Evolutionary conservation across 2,329 filamentous ascomycete genomes (phyloP), one percentile per base, ranked within the genome.

Genomic region (Fusarium compactum): DNA sequence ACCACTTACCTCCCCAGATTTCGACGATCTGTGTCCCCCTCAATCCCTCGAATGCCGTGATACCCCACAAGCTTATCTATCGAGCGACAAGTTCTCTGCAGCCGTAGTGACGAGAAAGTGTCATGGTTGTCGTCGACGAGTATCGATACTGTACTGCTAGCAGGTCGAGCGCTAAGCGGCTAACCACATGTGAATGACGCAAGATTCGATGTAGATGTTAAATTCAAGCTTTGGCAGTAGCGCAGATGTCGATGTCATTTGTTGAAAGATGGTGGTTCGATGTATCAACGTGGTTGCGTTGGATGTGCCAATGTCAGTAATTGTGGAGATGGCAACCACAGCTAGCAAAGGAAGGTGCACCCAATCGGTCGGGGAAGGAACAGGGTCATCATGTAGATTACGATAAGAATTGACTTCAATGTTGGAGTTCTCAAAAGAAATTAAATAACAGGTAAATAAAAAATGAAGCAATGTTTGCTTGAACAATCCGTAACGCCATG

Each of bases 31-130:
- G 25, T 53, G n/a, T 66, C 47, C 18, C 34, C 46, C 29, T 57
- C 56, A 27, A 54, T 66, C 24, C 30, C 32, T 43, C 43, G 12
- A 22, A 32, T 52, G 32, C 18, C 22, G 62, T 27, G 50, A 47
- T 46, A 50, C 64, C 56, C 51, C 53, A 40, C 53, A 48, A 40
- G 30, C 34, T 50, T 44, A 34, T 62, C 41, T 8, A 14, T 53
- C 6, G 16, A 46, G 48, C 44, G 48, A 52, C 50, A 48, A 43
- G 32, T 38, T 29, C 38, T n/a, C 6, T 47, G 27, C 18, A 32
- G 22, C 22, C 12, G 41, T 24, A 11, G 14, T 15, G 8, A 38
- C 10, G 18, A 38, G 18, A 18, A 18, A 22, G 24, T 57, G 45
- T 38, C 27, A 25, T 44, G 51, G 6, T 34, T 34, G 30, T 38